Evolutionary conservation across 768 basidiomycete genomes (phyloP), one percentile per base, ranked within the genome.

Genomic region (Lyophyllum semitale): DNA sequence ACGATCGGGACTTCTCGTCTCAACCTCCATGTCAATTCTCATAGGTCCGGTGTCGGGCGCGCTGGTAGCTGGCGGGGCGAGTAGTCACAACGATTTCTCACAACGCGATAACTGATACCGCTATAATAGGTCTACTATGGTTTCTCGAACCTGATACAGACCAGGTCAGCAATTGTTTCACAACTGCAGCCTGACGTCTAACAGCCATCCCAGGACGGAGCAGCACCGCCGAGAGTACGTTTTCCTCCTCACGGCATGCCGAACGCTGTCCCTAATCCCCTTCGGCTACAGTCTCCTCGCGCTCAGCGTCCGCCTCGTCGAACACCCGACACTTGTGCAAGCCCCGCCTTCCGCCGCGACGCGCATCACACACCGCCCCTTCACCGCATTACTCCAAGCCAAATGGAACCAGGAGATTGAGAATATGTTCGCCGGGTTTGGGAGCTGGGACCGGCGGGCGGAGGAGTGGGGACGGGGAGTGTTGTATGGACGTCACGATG

Each of bases 41-140:
- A 64, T 83, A 49, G 85, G 87, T 25, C 83, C 86, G n/a, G 67
- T 87, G n/a, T 85, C 87, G 32, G 87, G 87, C 25, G 85, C 84
- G 30, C 73, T 89, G 53, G 79, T 83, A 48, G 87, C 85, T 32
- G 85, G 87, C 51, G 87, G 87, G 58, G 87, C 84, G 68, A 63
- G 80, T 72, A 54, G 35, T 44, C 23, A 45, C 7, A 26, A 44
- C 18, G 23, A 2, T 3, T 4, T 41, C 20, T 25, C 8, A 41
- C 25, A 11, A 40, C 30, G 22, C 52, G 38, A 8, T 22, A 41
- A 38, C 22, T 35, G 25, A 48, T 33, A 25, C 33, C 32, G 17
- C 9, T 8, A n/a, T 23, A 51, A 11, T 58, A 85, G 86, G 75
- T 87, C 5, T 89, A 88, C 70, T 88, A 88, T 67, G 87, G 85